Conservation (phyloP, 345 rosid species). For the Hibiscus mutabilis region DNA sequence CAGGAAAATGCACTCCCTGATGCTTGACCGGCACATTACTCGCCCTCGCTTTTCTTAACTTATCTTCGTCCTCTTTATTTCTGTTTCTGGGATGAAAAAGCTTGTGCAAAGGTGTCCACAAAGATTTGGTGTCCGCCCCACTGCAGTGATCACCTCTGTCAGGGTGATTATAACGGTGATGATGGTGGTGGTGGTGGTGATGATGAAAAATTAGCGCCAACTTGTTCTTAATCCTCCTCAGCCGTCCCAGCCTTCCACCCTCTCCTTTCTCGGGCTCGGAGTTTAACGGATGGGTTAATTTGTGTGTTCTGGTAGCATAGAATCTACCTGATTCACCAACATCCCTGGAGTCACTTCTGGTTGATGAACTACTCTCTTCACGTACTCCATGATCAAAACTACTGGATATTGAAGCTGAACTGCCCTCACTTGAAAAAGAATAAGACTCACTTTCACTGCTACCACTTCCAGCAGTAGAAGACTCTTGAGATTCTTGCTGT, state of each 20-base stretch:
- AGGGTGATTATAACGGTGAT: slow-evolving; percentile 23
- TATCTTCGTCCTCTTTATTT: slow-evolving; percentile 13
- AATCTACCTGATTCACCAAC: background rate
- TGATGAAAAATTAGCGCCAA: slow-evolving; percentile 50
- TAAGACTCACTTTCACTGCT: slow-evolving; percentile 13
- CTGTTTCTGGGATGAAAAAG: slow-evolving; percentile 22
- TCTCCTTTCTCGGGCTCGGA: slow-evolving; percentile 7
- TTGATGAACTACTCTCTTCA: slow-evolving; percentile 6
- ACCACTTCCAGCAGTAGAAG: slow-evolving; percentile 22
- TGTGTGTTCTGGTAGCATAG: slow-evolving; percentile 8
- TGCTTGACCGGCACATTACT: slow-evolving; percentile 14
- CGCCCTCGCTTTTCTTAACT: slow-evolving; percentile 10
- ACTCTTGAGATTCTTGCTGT: slow-evolving; percentile 16
- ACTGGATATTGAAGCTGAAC: slow-evolving; percentile 1
- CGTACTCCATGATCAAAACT: background rate
- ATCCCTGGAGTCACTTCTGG: slow-evolving; percentile 16
- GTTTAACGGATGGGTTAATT: slow-evolving; percentile 5
- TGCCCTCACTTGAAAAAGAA: slow-evolving; percentile 5
- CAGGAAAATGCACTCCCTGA: slow-evolving; percentile 37
- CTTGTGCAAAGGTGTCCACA: slow-evolving; percentile 34
- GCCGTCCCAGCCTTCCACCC: slow-evolving; percentile 25
- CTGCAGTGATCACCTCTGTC: background rate
- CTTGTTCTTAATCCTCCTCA: slow-evolving; percentile 53
- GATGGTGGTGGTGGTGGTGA: slow-evolving; percentile 63
- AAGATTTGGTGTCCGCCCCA: slow-evolving; percentile 15